Conservation (phyloP, 331 rosid genomes). For the Malus hybrid region DNA sequence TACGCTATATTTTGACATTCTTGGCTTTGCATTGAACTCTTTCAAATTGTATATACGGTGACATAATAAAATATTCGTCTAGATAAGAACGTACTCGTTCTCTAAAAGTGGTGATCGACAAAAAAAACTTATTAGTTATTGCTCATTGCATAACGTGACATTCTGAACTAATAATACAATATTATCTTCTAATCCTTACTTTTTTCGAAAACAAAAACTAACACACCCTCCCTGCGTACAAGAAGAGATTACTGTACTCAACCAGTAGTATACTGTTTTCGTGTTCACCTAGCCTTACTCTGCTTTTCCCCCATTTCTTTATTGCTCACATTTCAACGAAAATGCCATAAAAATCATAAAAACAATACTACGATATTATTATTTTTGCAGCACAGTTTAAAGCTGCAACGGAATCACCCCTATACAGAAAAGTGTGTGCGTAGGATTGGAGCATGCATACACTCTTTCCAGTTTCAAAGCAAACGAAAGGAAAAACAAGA, state of each 20-base stretch:
- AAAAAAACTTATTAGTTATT: no score
- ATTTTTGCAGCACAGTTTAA: conserved; percentile 35
- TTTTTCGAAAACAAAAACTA: not conserved
- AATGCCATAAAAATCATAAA: not conserved
- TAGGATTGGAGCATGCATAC: conserved; percentile 67
- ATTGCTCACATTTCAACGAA: not conserved
- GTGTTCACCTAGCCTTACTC: conserved; percentile 40
- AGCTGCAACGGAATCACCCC: conserved; percentile 52
- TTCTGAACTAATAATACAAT: no score
- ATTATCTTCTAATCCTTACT: no score
- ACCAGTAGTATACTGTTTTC: conserved; percentile 34
- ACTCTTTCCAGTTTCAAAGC: conserved; percentile 34
- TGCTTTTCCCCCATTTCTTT: conserved; percentile 21
- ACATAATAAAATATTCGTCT: no score
- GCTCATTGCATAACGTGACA: no score
- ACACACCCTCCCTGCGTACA: no score
- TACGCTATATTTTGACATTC: no score
- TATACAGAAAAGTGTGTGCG: conserved; percentile 34
- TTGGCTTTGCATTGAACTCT: no score
- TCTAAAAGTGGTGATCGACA: no score
- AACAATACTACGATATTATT: not conserved
- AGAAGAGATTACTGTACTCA: conserved; percentile 17
- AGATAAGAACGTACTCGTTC: no score
- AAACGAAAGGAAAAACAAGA: not conserved
- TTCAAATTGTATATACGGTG: no score